Base-by-base conservation (phyloP, 768 basidiomycete species). In the Thelephora ganbajun region DNA sequence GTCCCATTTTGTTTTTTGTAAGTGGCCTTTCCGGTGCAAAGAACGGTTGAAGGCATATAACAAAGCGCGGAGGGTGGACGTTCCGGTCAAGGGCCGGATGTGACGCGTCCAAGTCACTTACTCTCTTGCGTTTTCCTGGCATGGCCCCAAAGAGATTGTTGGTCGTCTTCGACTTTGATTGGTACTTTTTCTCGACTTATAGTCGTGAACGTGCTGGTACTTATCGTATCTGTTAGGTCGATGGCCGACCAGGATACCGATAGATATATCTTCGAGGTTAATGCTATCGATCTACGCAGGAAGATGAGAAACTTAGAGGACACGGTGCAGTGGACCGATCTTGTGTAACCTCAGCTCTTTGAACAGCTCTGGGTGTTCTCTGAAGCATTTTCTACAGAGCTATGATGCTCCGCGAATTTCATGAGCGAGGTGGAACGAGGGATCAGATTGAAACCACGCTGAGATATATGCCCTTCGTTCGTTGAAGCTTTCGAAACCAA, bases 191-290 rank as follows among this genome's bases (percentile, higher is more conserved):
- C 7, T 4, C 7, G 9, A 30, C 9, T 9, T 4, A 30, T 9
- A 30, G 26, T 9, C 26, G 9, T 30, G 5, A 4, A 30, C 9
- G 9, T 30, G 5, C 26, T 30, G 26, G 26, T 30, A 9, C 26
- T 30, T 4, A 30, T 30, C 26, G 26, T 30, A 30, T 30, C 26
- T 30, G 26, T 4, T 54, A 90, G 86, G 86, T 90, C 87, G 33
- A 74, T 87, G 65, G 80, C 81, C 47, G 94, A 99, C 67, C 93
- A 98, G 68, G 96, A 99, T 67, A 83, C 92, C 0, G 96, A 98
- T 64, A 71, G 92, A 65, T 99, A 84, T 77, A 68, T 92, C 50
- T 80, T 89, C 53, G 89, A 93, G 61, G 89, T 94, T 49, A 74
- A 92, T 33, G 84, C 81, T 0, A 82, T 83, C 2, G 79, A 88